Base-by-base conservation (phyloP, 1,284 basidiomycete species). In the Sparassis latifolia region DNA sequence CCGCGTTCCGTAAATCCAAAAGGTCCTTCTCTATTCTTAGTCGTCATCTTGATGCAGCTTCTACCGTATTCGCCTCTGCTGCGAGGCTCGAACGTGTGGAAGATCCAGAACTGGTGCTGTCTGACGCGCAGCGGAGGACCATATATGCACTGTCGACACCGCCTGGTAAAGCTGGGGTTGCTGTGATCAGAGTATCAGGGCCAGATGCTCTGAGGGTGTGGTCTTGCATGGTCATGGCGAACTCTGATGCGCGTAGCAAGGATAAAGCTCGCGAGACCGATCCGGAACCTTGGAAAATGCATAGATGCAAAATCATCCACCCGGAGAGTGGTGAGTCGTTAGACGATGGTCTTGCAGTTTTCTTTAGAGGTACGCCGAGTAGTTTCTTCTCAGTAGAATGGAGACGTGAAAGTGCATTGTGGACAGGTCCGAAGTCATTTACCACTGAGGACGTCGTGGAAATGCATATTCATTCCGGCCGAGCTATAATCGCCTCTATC, bases 121-220 rank as follows among this genome's bases (percentile, higher is more conserved):
- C 84, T 10, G 78, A 84, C 55, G 76, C 82, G 2, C 84, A 89
- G 61, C 71, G 76, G 27, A 64, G 65, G 31, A 95, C 92, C 0
- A 91, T 95, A 51, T 95, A 88, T 63, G 92, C 92, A 0, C 75
- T 93, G 10, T 89, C 92, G 0, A 92, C 90, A 0, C 87, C 90
- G 2, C 80, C 83, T 3, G 90, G 89, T 1, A 91, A 85, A 57
- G 89, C 80, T 2, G 92, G 89, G 31, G 77, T 95, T 12, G 88
- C 84, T 1, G 83, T 95, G 42, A 71, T 95, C 44, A 79, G 92
- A 51, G 72, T 95, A 9, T 92, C 90, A 5, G 92, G 92, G 0
- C 87, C 88, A 0, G 78, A 80, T 45, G 80, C 81, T 0, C 59
- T 75, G 10, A 54, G 69, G 0, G 82, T 90, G 2, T 87, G 84